Evolutionary conservation across 192 early-diverging fungal genomes (phyloP), one percentile per base, ranked within the genome.

Genomic region (Coemansia sp.): DNA sequence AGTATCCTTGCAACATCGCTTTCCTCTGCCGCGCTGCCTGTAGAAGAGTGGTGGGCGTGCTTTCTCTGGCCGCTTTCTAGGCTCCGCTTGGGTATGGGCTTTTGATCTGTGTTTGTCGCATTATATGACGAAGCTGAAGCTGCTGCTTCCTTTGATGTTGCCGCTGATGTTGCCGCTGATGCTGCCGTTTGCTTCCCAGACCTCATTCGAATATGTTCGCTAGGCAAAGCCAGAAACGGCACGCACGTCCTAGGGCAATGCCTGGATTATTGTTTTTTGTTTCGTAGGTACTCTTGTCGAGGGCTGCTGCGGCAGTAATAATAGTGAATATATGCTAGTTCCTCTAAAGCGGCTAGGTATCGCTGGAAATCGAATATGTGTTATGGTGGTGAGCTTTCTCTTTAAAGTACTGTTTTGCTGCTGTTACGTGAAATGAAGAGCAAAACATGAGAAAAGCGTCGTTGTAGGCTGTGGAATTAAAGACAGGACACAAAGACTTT

Each of bases 171-270:
- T 40, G 71, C 45, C 15, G 45, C 58, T 15, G 48, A 26, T 51
- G 62, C 40, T 49, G 42, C 34, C 40, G 66, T 43, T 51, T 75
- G 73, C 64, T 71, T 70, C 37, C 53, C 74, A 56, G 68, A 29
- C 65, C 53, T 63, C 74, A 76, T 76, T 55, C 28, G 46, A 13
- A 20, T 29, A 37, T 46, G 20, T 6, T n/a, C 25, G 20, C 29
- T 5, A 21, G 29, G 37, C 20, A 28, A 37, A 66, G 55, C 31
- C 37, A 34, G 26, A 42, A 26, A 29, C 26, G 37, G 37, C 37
- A 30, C 25, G 18, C 34, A 18, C 26, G 51, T 53, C 25, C 63
- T 40, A 28, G 15, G 25, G 37, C 34, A 56, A 35, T 46, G n/a
- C 18, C 45, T 49, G 23, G 55, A n/a, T n/a, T n/a, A n/a, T n/a